Conservation (phyloP, 352 stramenopile genomes). For the Pythium sukuiense region DNA sequence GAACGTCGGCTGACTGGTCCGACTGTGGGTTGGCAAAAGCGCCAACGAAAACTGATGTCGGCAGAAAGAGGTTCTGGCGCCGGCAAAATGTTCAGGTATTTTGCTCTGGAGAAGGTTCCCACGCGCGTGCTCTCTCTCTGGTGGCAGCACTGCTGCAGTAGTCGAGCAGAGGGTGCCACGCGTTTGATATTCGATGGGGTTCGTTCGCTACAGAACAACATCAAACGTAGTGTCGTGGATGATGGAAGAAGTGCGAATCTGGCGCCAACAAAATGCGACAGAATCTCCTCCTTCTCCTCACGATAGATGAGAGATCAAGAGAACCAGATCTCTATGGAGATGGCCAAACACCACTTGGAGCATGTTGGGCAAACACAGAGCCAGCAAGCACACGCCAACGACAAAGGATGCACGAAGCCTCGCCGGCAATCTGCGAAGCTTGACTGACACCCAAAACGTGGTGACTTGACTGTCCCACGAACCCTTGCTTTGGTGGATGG, state of each 20-base stretch:
- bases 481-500: slow-evolving; percentile 7
- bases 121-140: neutral
- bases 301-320: slow-evolving; percentile 14
- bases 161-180: neutral
- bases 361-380: slow-evolving; percentile 16
- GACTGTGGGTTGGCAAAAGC: neutral
- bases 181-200: neutral
- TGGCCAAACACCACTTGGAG: slow-evolving; percentile 2
- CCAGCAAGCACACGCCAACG: neutral
- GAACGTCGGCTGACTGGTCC: slow-evolving; percentile 1
- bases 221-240: slow-evolving; percentile 2
- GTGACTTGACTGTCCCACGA: slow-evolving; percentile 18
- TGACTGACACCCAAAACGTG: slow-evolving; percentile 7
- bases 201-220: slow-evolving; percentile 8
- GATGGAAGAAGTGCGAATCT: slow-evolving; percentile 21
- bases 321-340: slow-evolving; percentile 12
- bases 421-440: slow-evolving; percentile 6
- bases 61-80: neutral
- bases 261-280: slow-evolving; percentile 17
- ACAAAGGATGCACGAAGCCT: slow-evolving; percentile 1
- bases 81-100: slow-evolving; percentile 3
- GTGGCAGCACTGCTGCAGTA: too few species aligned
- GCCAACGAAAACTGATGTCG: slow-evolving; percentile 1
- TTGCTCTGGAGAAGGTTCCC: neutral
- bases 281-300: slow-evolving; percentile 6